Conservation (phyloP, 1,284 basidiomycete genomes). For the Ustilago cynodontis region DNA sequence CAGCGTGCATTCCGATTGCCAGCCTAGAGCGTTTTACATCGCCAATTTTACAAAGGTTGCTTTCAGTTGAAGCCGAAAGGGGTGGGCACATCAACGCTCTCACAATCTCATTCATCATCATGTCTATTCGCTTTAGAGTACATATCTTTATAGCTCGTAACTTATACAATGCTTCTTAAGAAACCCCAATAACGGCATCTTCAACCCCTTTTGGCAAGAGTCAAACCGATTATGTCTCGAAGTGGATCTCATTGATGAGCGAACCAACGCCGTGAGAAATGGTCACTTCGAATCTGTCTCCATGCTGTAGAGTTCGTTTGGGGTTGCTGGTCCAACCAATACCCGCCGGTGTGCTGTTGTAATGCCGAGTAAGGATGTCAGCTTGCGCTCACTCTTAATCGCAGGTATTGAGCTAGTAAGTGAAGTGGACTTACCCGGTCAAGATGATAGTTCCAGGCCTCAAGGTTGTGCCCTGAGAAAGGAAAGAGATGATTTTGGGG, state of each 20-base stretch:
- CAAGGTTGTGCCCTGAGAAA: conserved; percentile 59
- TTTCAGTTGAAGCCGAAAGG: background rate
- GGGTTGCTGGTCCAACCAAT: conserved; percentile 70
- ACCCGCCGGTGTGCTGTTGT: conserved; percentile 69
- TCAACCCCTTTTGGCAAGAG: background rate
- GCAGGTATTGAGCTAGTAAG: too few relatives aligned
- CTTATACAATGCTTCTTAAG: too few relatives aligned
- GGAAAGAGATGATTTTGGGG: conserved; percentile 70
- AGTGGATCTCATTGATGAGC: conserved; percentile 71
- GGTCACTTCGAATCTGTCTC: conserved; percentile 71
- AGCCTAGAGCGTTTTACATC: too few relatives aligned
- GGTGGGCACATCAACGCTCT: background rate
- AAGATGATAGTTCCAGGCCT: conserved; percentile 56
- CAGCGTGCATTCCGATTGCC: conserved; percentile 39
- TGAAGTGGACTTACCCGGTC: conserved; percentile 28
- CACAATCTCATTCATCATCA: background rate
- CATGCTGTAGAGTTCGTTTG: conserved; percentile 65
- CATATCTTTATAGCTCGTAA: background rate
- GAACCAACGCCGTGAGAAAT: conserved; percentile 71
- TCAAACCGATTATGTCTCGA: conserved; percentile 55
- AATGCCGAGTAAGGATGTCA: too few relatives aligned
- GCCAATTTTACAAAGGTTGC: too few relatives aligned
- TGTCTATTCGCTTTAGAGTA: background rate
- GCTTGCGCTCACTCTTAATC: too few relatives aligned
- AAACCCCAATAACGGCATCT: too few relatives aligned